These are phyloP conservation scores for Penicillium angulare DNA, from an alignment of 495 filamentous ascomycete genomes.

Conservation along the genomic window DNA sequence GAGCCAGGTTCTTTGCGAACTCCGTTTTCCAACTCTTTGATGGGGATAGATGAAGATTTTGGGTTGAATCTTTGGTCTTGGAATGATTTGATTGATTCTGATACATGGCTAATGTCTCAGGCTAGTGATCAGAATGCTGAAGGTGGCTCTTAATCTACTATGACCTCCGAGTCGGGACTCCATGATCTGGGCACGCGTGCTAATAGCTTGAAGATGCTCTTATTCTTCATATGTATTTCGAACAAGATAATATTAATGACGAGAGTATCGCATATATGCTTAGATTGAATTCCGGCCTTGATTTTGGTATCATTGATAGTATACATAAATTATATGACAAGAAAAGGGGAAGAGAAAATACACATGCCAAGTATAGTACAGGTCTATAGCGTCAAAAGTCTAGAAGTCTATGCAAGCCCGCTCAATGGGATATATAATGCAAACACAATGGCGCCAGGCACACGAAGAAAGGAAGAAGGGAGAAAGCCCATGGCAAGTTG, in stretches of 20 bases:
- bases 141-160: too few species aligned
- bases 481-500: not conserved
- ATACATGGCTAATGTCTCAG: not conserved
- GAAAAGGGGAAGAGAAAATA: conserved; percentile 1
- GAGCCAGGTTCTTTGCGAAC: too few species aligned
- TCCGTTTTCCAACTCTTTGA: too few species aligned
- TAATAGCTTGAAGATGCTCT: too few species aligned
- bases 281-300: not conserved
- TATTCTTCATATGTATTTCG: too few species aligned
- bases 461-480: not conserved
- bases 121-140: not conserved
- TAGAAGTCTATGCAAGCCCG: conserved; percentile 8
- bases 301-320: not conserved
- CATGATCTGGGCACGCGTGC: too few species aligned
- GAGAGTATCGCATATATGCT: not conserved
- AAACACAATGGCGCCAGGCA: conserved; percentile 17
- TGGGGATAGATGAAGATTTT: too few species aligned
- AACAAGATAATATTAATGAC: too few species aligned
- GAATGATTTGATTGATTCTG: not conserved
- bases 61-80: not conserved
- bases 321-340: conserved; percentile 13
- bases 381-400: not conserved
- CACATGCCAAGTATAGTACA: conserved; percentile 1
- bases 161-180: too few species aligned
- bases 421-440: conserved; percentile 20